These are phyloP conservation scores for Vanrija pseudolonga DNA, from an alignment of 1,284 basidiomycete species.

Conservation along the genomic window DNA sequence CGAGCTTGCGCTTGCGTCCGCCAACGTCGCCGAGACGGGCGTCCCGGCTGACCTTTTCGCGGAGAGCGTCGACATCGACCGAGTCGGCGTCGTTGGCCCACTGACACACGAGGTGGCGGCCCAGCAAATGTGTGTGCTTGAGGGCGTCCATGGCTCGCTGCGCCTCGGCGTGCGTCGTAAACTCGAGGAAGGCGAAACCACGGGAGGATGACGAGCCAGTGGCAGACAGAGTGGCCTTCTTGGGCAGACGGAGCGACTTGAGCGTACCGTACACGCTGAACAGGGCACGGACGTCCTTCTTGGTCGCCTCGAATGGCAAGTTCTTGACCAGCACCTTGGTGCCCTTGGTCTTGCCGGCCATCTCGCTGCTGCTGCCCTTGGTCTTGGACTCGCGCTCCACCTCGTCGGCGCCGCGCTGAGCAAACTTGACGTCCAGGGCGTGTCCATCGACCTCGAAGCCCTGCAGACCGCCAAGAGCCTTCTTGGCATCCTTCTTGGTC, in stretches of 20 bases:
- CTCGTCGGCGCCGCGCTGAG: constrained; percentile 74
- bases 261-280: constrained; percentile 86
- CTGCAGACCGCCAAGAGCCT: constrained; percentile 73
- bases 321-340: constrained; percentile 97
- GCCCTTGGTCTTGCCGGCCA: constrained; percentile 54
- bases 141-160: constrained; percentile 78
- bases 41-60: constrained; percentile 62
- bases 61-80: constrained; percentile 62
- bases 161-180: constrained; percentile 78
- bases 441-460: constrained; percentile 86
- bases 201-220: constrained; percentile 52
- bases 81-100: constrained; percentile 76
- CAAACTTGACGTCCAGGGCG: constrained; percentile 76
- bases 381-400: constrained; percentile 49
- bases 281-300: constrained; percentile 83
- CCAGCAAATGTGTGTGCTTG: constrained; percentile 90
- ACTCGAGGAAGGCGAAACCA: constrained; percentile 96
- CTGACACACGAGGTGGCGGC: constrained; percentile 86
- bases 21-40: constrained; percentile 28
- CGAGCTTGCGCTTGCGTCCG: constrained; percentile 43
- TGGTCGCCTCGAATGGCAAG: constrained; percentile 91
- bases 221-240: constrained; percentile 76
- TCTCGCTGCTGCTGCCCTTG: constrained; percentile 18
- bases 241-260: constrained; percentile 83
- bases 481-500: constrained; percentile 66